A percentile compares a stretch with the other conserved stretches of the same genome.
Conservation (phyloP, 441 rosid species). For the Syzygium malaccense region DNA sequence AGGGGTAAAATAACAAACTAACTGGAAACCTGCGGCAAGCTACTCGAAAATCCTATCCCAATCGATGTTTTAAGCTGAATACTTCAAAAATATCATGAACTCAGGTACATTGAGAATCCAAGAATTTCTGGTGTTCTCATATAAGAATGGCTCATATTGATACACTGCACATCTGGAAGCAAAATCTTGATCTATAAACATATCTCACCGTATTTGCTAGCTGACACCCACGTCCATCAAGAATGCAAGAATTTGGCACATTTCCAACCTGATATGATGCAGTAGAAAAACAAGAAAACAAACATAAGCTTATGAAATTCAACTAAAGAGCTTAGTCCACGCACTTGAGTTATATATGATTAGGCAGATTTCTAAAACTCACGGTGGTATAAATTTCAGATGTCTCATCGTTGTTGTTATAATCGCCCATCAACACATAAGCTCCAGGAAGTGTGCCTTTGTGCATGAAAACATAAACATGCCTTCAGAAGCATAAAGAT, state of each 20-base stretch:
- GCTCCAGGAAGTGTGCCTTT: constrained; percentile 4
- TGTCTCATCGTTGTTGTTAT: constrained; percentile 11
- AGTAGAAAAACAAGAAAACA: background rate
- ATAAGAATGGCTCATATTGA: background rate
- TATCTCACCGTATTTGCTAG: constrained; percentile 8
- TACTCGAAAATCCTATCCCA: background rate
- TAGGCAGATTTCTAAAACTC: constrained; percentile 6
- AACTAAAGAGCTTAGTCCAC: background rate
- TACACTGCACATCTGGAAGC: background rate
- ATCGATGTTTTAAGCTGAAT: background rate
- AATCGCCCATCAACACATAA: constrained; percentile 33
- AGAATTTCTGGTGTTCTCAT: background rate
- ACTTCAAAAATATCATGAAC: background rate
- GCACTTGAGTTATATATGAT: background rate
- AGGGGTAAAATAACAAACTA: background rate
- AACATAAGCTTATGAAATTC: background rate
- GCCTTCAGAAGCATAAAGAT: background rate
- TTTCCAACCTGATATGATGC: constrained; percentile 10
- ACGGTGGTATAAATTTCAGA: constrained; percentile 21
- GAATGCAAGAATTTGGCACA: constrained; percentile 6
- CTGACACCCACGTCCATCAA: constrained; percentile 7
- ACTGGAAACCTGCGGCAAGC: background rate
- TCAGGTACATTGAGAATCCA: background rate
- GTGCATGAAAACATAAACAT: background rate
- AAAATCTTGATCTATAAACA: background rate